Evolutionary conservation across 768 basidiomycete species (phyloP).

Genomic region (Leccinum boreale): DNA sequence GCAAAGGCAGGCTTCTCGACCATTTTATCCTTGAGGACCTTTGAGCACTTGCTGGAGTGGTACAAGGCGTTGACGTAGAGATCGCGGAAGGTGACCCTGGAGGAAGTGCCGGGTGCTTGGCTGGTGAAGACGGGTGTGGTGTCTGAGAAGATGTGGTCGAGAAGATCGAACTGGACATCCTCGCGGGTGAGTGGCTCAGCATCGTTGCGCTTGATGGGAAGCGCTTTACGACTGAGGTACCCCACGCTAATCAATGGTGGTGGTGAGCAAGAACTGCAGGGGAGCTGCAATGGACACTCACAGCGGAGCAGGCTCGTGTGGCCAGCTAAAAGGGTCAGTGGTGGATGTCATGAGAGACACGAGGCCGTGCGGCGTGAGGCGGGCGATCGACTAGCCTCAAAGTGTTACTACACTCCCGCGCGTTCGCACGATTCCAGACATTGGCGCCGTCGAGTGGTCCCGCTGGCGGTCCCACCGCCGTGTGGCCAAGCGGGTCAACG

Average conservation of each 20-base stretch:
- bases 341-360: conserved; percentile 46
- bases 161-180: conserved; percentile 85
- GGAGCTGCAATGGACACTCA: conserved; percentile 31
- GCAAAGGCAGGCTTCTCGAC: conserved; percentile 75
- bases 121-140: conserved; percentile 66
- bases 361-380: conserved; percentile 37
- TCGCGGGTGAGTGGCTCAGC: conserved; percentile 79
- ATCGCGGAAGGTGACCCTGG: conserved; percentile 72
- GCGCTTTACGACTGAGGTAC: conserved; percentile 57
- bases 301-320: conserved; percentile 52
- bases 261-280: conserved; percentile 11
- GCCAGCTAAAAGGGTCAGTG: conserved; percentile 40
- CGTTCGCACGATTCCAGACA: conserved; percentile 29
- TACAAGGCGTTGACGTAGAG: conserved; percentile 81
- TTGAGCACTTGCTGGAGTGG: conserved; percentile 81
- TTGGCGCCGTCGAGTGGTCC: conserved; percentile 14
- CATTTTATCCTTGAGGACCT: conserved; percentile 87
- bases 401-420: conserved; percentile 19
- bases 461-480: neutral
- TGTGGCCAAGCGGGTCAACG: neutral
- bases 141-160: conserved; percentile 76
- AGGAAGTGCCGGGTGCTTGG: conserved; percentile 45
- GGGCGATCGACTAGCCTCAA: conserved; percentile 6
- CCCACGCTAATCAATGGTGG: conserved; percentile 40
- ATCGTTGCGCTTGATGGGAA: conserved; percentile 80